These are phyloP conservation scores for Trichoderma koningiopsis DNA, from an alignment of 2,329 filamentous ascomycete genomes.

Conservation along the genomic window DNA sequence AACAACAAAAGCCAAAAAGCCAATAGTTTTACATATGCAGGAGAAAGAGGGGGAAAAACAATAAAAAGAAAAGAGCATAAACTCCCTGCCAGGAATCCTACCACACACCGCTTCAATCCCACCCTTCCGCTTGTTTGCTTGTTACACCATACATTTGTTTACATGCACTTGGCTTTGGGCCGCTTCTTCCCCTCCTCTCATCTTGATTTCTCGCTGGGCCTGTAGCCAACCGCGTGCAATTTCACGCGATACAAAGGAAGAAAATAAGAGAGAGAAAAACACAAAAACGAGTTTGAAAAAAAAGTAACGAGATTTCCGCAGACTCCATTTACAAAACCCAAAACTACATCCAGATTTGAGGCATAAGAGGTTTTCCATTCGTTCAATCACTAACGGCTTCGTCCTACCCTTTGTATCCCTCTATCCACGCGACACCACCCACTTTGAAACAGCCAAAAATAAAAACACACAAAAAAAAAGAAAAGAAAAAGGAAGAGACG, in stretches of 20 bases:
- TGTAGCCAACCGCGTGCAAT: background rate
- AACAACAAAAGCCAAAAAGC: background rate
- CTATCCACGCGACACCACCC: slow-evolving; percentile 37
- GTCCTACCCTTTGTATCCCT: slow-evolving; percentile 25
- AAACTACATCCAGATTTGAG: slow-evolving; percentile 46
- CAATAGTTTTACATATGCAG: background rate
- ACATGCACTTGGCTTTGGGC: background rate
- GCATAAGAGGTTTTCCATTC: slow-evolving; percentile 26
- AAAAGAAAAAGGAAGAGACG: background rate
- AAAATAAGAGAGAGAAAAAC: background rate
- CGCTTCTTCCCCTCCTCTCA: background rate
- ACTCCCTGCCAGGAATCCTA: background rate
- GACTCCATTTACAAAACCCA: slow-evolving; percentile 45
- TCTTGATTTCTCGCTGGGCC: background rate
- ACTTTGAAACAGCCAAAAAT: slow-evolving; percentile 36
- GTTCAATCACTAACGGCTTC: slow-evolving; percentile 25
- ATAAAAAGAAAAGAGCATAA: background rate
- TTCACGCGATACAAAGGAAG: background rate
- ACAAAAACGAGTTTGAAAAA: background rate
- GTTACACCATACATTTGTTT: slow-evolving; percentile 14
- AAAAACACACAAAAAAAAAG: background rate
- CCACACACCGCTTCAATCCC: background rate
- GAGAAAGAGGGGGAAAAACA: background rate
- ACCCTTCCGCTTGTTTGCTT: background rate
- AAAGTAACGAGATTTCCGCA: slow-evolving; percentile 33